These are phyloP conservation scores for Lactarius sanguifluus DNA, from an alignment of 768 basidiomycete genomes.

Conservation along the genomic window DNA sequence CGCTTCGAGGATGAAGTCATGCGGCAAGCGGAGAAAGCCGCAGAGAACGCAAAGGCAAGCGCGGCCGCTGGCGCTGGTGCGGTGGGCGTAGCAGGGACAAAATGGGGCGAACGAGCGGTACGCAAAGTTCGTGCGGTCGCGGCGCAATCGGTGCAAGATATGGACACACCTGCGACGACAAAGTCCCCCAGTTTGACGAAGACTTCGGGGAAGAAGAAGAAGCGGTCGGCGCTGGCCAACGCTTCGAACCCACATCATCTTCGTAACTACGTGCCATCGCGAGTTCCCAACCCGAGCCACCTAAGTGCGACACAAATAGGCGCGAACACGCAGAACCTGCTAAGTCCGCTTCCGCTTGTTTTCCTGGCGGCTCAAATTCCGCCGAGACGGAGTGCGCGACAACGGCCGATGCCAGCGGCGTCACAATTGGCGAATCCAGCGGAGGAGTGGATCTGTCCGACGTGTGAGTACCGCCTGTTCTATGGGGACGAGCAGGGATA, in stretches of 20 bases:
- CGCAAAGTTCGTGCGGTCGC: constrained; percentile 31
- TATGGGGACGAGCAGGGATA: constrained; percentile 79
- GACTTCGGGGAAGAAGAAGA: constrained; percentile 80
- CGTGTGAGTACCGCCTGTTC: constrained; percentile 91
- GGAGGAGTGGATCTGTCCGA: constrained; percentile 94
- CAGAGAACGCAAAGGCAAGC: constrained; percentile 51
- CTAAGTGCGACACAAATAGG: constrained; percentile 41
- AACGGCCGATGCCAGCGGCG: constrained; percentile 32
- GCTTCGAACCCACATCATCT: constrained; percentile 95
- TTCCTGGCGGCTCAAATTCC: constrained; percentile 72
- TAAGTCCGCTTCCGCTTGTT: constrained; percentile 61
- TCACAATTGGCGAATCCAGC: constrained; percentile 51
- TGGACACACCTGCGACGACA: constrained; percentile 34
- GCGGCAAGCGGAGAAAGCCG: constrained; percentile 60
- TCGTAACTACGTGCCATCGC: constrained; percentile 88
- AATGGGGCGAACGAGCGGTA: constrained; percentile 18
- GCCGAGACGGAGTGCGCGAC: constrained; percentile 40
- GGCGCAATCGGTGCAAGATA: constrained; percentile 37
- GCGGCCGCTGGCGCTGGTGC: constrained; percentile 40
- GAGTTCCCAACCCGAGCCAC: constrained; percentile 53
- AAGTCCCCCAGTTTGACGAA: constrained; percentile 31
- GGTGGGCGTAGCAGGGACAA: constrained; percentile 32
- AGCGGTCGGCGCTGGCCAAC: constrained; percentile 85
- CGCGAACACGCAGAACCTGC: constrained; percentile 46
- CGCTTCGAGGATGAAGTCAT: constrained; percentile 75